Percentiles rank a stretch among this genome's conserved stretches.
Conservation (phyloP, 2,329 filamentous ascomycete species). For the Pyrenochaeta sp. region DNA sequence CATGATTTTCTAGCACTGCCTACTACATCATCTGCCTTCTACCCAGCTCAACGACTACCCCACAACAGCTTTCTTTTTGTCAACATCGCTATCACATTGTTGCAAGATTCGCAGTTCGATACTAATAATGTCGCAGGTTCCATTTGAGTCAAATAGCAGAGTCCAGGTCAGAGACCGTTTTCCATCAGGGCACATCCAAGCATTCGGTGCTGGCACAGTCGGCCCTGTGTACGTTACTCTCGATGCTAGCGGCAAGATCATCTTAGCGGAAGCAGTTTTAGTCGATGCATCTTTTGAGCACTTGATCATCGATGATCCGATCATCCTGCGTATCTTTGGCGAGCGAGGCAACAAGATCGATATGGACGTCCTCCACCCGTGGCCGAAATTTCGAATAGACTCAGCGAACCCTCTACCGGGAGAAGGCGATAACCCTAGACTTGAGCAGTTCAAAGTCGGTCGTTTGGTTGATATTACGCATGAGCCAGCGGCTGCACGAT, state of each 20-base stretch:
- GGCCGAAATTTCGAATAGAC: slow-evolving; percentile 6
- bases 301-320: slow-evolving; percentile 16
- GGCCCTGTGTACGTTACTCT: slow-evolving; percentile 10
- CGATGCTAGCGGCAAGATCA: neutral
- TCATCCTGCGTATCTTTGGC: slow-evolving; percentile 15
- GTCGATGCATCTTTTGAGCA: slow-evolving; percentile 11
- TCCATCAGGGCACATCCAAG: slow-evolving; percentile 9
- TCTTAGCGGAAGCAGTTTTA: slow-evolving; percentile 12
- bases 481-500: neutral
- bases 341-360: slow-evolving; percentile 4
- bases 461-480: slow-evolving; percentile 3
- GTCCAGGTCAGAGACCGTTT: slow-evolving; percentile 2
- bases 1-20: no score
- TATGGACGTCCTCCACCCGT: slow-evolving; percentile 10
- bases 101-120: no score
- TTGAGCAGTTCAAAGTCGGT: neutral
- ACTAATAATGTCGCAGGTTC: no score
- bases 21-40: no score
- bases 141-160: neutral
- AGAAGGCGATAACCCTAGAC: neutral
- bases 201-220: slow-evolving; percentile 14
- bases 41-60: no score
- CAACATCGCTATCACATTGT: no score
- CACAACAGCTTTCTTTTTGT: no score
- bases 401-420: neutral